Percentiles rank a stretch among this genome's conserved stretches.
These are phyloP conservation scores for Thelephora terrestris DNA, from an alignment of 1,284 basidiomycete genomes.

Conservation along the genomic window DNA sequence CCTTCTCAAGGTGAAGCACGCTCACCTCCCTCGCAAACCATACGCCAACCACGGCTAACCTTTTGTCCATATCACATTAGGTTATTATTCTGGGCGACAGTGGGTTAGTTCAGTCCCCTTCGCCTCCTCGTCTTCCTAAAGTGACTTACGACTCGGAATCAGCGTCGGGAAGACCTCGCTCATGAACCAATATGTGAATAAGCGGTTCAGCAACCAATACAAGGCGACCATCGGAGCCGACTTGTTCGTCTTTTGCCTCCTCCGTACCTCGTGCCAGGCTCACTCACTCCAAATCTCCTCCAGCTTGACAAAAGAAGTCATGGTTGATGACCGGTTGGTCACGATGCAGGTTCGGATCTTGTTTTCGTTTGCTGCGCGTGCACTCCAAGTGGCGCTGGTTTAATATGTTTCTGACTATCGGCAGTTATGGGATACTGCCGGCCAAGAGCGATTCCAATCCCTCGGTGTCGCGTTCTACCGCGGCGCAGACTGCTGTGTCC, in stretches of 20 bases:
- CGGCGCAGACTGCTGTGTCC: conserved; percentile 97
- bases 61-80: conserved; percentile 29
- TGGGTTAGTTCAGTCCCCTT: conserved; percentile 52
- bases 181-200: conserved; percentile 99
- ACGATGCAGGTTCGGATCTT: conserved; percentile 83
- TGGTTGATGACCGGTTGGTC: conserved; percentile 95
- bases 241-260: conserved; percentile 47
- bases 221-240: conserved; percentile 94
- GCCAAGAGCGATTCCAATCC: conserved; percentile 98
- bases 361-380: not conserved
- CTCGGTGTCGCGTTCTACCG: conserved; percentile 98
- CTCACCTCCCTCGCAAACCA: too few species aligned
- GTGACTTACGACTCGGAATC: conserved; percentile 9
- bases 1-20: conserved; percentile 75
- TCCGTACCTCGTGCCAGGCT: not conserved
- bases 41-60: too few species aligned
- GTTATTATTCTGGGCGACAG: conserved; percentile 98
- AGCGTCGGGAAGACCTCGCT: conserved; percentile 99
- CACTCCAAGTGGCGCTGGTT: not conserved
- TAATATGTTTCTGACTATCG: conserved; percentile 7
- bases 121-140: conserved; percentile 4
- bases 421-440: conserved; percentile 98
- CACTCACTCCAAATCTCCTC: conserved; percentile 14
- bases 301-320: conserved; percentile 96
- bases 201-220: conserved; percentile 99